Evolutionary conservation across 2,329 filamentous ascomycete genomes (phyloP).

Genomic region (Fusarium hostae): DNA sequence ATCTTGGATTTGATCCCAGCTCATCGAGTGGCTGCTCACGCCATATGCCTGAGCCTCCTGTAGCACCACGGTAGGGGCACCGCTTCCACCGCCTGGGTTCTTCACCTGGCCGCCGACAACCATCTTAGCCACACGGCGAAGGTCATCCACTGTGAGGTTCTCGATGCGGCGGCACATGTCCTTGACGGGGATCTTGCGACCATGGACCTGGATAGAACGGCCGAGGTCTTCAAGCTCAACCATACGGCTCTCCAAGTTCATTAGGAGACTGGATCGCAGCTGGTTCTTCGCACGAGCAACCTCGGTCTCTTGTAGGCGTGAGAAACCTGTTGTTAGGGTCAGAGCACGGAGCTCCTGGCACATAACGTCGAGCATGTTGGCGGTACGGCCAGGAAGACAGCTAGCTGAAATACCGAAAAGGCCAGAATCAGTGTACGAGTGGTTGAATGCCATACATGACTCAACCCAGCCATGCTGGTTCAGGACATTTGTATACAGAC

Average conservation of each 20-base stretch:
- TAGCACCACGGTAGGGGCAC: slow-evolving; percentile 91
- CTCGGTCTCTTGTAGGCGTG: slow-evolving; percentile 77
- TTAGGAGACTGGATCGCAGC: slow-evolving; percentile 86
- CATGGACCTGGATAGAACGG: slow-evolving; percentile 95
- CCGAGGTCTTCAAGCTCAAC: slow-evolving; percentile 97
- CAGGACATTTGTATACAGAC: slow-evolving; percentile 95
- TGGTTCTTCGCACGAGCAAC: slow-evolving; percentile 97
- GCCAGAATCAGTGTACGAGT: slow-evolving; percentile 95
- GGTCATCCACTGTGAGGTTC: slow-evolving; percentile 79
- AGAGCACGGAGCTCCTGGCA: slow-evolving; percentile 87
- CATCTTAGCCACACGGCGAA: slow-evolving; percentile 81
- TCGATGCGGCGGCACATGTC: slow-evolving; percentile 95
- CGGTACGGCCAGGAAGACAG: slow-evolving; percentile 81
- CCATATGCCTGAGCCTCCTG: slow-evolving; percentile 87
- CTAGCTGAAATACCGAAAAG: slow-evolving; percentile 93
- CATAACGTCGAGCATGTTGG: slow-evolving; percentile 92
- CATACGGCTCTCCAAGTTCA: slow-evolving; percentile 98
- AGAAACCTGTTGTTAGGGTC: slow-evolving; percentile 79
- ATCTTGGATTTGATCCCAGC: slow-evolving; percentile 91
- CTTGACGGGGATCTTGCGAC: slow-evolving; percentile 86
- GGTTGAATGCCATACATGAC: slow-evolving; percentile 94
- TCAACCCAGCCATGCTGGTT: slow-evolving; percentile 99
- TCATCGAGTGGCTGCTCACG: slow-evolving; percentile 73
- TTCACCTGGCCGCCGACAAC: slow-evolving; percentile 81
- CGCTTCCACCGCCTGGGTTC: slow-evolving; percentile 82